These are phyloP conservation scores for Hura crepitans DNA, from an alignment of 441 rosid genomes.

Conservation along the genomic window DNA sequence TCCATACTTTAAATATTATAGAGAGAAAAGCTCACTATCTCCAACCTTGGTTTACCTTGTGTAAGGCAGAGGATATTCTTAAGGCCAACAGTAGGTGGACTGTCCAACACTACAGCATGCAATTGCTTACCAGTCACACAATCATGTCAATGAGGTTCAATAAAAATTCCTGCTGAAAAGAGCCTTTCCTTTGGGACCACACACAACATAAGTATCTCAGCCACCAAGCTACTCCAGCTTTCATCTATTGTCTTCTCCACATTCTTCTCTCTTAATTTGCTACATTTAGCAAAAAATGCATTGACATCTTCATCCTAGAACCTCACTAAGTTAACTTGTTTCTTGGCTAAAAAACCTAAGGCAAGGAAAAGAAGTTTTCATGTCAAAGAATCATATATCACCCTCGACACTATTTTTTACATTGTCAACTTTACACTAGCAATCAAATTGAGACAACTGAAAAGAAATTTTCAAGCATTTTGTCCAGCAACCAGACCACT, in stretches of 20 bases:
- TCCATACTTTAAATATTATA: neutral
- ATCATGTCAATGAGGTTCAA: neutral
- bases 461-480: neutral
- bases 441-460: neutral
- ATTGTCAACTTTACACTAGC: neutral
- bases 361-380: neutral
- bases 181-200: neutral
- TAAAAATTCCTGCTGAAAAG: neutral
- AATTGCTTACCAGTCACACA: neutral
- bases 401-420: neutral
- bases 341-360: neutral
- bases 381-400: neutral
- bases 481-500: neutral
- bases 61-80: neutral
- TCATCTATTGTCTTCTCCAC: neutral
- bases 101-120: neutral
- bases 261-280: neutral
- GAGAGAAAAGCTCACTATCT: neutral
- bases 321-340: neutral
- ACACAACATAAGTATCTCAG: neutral
- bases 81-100: neutral
- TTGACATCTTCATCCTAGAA: slow-evolving; percentile 6
- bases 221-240: neutral
- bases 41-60: neutral
- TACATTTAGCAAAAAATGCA: neutral